Evolutionary conservation across 108 stramenopile genomes (phyloP), one percentile per base, ranked within the genome.

Genomic region (Fragilaria crotonensis): DNA sequence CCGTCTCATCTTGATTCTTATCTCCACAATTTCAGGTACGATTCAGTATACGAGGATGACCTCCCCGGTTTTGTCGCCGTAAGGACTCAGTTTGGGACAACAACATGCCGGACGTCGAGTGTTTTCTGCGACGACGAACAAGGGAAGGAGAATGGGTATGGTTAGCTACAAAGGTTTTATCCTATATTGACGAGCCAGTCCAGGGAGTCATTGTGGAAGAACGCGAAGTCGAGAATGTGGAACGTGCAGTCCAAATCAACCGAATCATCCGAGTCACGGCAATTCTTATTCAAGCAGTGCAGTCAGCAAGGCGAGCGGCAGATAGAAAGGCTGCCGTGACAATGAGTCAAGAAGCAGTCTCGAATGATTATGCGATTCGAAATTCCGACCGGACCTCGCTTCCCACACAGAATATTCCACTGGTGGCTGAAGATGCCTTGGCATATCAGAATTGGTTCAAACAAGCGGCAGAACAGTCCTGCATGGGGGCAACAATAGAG

Each of bases 81-180:
- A 46, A 92, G 86, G 60, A 74, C 80, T 4, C 78, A 85, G 41
- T 92, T 70, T 92, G 90, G 90, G 90, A 92, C 59, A 66, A 78
- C 17, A 76, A 83, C 20, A 60, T 70, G 51, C 76, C 79, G n/a
- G 84, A 88, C 58, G 84, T 86, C 7, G 80, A 81, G 61, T 84
- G 74, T 0, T 84, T 80, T 33, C 54, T 87, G 3, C 77, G 90
- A 0, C 72, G 90, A 23, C 66, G 73, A 31, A 78, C 77, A 20
- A 58, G 77, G 21, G 76, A 82, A 21, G 85, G 81, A 1, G 80
- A 80, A 9, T 88, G 83, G 83, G 56, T 86, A 49, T 92, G 86
- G 87, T 66, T 92, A 19, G 61, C 58, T 5, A 72, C 79, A 7
- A 84, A 78, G 59, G 86, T 85, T 23, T 80, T 84, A 22, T 80